Evolutionary conservation across 257 asterid genomes (phyloP), one percentile per base, ranked within the genome.

Genomic region (Leonotis leonurus): DNA sequence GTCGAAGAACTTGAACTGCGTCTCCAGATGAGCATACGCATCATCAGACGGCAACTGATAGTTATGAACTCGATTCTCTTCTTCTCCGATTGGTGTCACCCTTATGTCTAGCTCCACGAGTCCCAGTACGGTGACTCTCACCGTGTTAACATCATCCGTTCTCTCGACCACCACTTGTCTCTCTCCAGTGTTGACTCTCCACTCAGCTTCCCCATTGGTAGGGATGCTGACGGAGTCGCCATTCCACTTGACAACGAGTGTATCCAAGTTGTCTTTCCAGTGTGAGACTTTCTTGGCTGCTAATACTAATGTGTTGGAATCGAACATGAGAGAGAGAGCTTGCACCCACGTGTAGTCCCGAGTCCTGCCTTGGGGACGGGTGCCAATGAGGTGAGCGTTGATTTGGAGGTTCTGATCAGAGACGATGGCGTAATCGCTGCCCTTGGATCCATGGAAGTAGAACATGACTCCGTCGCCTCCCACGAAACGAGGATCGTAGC

Each of bases 391-490:
- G 40, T 83, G 95, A 3, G 87, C 94, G 29, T 87, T 87, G 73
- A 84, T 82, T 5, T 87, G 95, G 70, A 84, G 86, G 40, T 79
- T 79, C 11, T 82, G 78, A 41, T 84, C 95, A 0, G 90, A 80
- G 59, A 87, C 78, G 11, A 85, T 80, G 50, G 95, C 85, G 18
- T 80, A 87, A 32, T 78, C 69, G 2, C 75, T 49, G 0, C 84
- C 90, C 65, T 79, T 82, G 3, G 75, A 67, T 62, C 95, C 94
- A 4, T 87, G 95, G 88, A 87, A 87, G 84, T 82, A 87, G 83
- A 87, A 87, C 85, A 87, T 81, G 22, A 80, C 81, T 1, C 95
- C 95, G 8, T 87, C 90, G 3, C 90, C 95, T 1, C 95, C 95
- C 10, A 87, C 78, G 30, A 87, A 84, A 9, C 95, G 87, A 0